phyloP scores from a whole-genome alignment of 2,329 filamentous ascomycete species.

The Juglanconis oblonga region DNA sequence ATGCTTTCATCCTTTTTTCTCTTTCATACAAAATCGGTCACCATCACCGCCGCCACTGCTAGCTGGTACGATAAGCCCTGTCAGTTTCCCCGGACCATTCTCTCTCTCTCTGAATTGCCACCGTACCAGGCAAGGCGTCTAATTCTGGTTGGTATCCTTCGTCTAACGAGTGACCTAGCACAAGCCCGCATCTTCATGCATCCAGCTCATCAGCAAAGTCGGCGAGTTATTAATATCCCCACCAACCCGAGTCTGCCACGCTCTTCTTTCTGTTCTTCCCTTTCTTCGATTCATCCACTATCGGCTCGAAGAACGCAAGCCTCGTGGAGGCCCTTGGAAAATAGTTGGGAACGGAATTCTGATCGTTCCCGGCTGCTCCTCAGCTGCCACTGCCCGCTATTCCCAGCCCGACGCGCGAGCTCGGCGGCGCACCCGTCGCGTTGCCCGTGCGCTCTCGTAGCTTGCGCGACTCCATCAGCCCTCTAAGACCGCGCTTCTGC shows the following conservation, averaged over 20 bases:
- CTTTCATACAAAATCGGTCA: background rate
- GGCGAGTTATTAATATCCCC: background rate
- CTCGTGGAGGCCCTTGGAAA: background rate
- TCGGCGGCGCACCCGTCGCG: conserved; percentile 21
- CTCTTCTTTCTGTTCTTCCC: background rate
- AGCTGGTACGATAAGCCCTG: background rate
- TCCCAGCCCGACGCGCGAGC: conserved; percentile 12
- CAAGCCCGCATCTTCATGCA: background rate
- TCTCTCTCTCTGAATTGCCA: background rate
- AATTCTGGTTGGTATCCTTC: background rate
- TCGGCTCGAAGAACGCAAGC: background rate
- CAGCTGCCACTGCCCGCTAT: conserved; percentile 16
- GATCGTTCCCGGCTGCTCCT: background rate
- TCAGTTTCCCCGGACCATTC: background rate
- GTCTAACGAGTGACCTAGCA: background rate
- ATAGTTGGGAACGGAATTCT: background rate
- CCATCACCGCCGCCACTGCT: background rate
- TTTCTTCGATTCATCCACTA: background rate
- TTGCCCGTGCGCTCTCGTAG: conserved; percentile 70
- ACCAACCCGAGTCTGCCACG: background rate
- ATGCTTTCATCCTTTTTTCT: background rate
- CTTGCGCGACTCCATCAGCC: conserved; percentile 89
- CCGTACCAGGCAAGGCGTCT: background rate
- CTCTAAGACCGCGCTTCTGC: conserved; percentile 88
- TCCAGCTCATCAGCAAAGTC: background rate